Base-by-base conservation (phyloP, 495 filamentous ascomycete genomes). In the Neurospora sp. region DNA sequence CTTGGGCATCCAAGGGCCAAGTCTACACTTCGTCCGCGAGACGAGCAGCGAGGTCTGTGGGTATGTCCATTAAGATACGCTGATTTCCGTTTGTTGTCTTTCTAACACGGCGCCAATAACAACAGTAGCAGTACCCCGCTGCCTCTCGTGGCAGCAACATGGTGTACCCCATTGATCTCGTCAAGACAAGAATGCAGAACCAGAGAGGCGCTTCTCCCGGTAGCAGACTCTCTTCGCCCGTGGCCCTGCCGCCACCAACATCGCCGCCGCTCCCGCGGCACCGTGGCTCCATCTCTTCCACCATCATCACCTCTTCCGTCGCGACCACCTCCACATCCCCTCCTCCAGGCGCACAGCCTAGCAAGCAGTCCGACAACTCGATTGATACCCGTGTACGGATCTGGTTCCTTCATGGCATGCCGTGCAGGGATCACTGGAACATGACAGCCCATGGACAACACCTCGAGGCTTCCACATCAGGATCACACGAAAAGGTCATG, bases 151-250 rank as follows among this genome's bases (percentile, higher is more conserved):
- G 41, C 41, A 18, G 44, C 7, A 54, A 10, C 82, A 96, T 98
- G 90, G 96, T 98, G 44, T 99, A 99, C 82, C 96, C 96, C 37
- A 98, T 99, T 81, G 96, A 98, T 83, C 85, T 99, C 59, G 96
- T 98, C 75, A 99, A 99, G 12, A 5, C 39, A 40, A 40, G 16
- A 44, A 44, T 44, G 6, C 41, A 44, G 82, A 99, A 98, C 84
- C 96, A 98, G 84, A 89, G 96, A 70, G 89, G 88, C 40, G 87
- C 86, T 20, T 87, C 91, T 20, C 93, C 94, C 5, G 96, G 96
- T 75, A 90, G 97, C 81, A 83, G 92, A 23, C 44, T 48, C 44
- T 48, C n/a, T 20, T 48, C 9, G n/a, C 44, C 44, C n/a, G 44
- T 48, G 41, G 41, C 41, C 16, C 41, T 18, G 48, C 20, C 23